Base-by-base conservation (phyloP, 2,329 filamentous ascomycete species). In the Epichloe brachyelytri region DNA sequence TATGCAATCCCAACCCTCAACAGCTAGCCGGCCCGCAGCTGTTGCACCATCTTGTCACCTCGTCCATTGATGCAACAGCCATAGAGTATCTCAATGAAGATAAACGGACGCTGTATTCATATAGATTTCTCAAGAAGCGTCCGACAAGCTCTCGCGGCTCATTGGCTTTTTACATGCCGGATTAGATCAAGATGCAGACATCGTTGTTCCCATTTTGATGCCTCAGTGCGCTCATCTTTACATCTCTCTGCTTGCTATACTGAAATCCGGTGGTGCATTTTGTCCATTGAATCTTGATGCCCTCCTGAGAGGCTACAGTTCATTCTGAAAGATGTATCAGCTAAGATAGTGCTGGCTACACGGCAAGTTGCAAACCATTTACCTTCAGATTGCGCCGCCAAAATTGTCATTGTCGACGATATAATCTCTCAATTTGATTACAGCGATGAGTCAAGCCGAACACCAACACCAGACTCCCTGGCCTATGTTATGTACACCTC, bases 401-500 rank as follows among this genome's bases (percentile, higher is more conserved):
- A 57, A 11, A 54, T 74, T 15, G 55, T 78, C 38, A 54, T 66
- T 38, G 65, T 72, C 39, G 57, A 65, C 19, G 51, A 39, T 38
- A 51, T 22, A 20, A 26, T 36, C 26, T 11, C 30, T 10, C 46
- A 12, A 11, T 5, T 30, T 3, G 19, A 20, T 2, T 4, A n/a
- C 20, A 12, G 17, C 38, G 2, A 53, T 41, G 5, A 40, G 22
- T 37, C 54, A 26, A 54, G 56, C 49, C 57, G 59, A 52, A 46
- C 45, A 20, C 55, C 60, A n/a, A 48, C 40, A 1, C 60, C 67
- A 1, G 60, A 69, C 1, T 69, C 76, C 53, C 64, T 90, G 22
- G 88, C 90, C 22, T 96, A 96, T 70, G 79, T 95, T 53, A 89
- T 95, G 81, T 96, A 95, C 64, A 95, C 90, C 1, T 94, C 88